phyloP scores from a whole-genome alignment of 169 alveolate species.

The Plasmodium gonderi region DNA sequence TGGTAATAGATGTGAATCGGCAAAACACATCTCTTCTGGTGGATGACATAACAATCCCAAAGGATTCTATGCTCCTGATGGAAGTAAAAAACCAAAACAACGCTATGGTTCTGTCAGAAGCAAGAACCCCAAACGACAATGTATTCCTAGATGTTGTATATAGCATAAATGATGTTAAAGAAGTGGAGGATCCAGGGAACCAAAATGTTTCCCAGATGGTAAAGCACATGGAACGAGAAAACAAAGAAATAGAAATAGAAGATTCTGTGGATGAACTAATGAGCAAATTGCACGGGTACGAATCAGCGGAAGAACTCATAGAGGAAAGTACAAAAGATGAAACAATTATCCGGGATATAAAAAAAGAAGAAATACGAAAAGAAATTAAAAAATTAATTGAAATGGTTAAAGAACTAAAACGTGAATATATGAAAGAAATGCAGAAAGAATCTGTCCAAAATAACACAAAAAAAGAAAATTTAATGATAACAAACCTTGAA shows the following conservation, averaged over 20 bases:
- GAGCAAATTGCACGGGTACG: neutral
- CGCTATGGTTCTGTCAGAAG: neutral
- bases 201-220: neutral
- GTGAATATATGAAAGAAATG: constrained; percentile 20
- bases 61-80: neutral
- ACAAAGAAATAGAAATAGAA: neutral
- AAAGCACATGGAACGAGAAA: neutral
- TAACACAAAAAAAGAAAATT: neutral
- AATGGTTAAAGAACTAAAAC: constrained; percentile 26
- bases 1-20: neutral
- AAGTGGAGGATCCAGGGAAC: neutral
- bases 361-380: constrained; percentile 5
- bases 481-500: neutral
- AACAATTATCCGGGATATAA: neutral
- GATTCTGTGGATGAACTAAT: neutral
- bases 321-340: neutral
- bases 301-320: neutral
- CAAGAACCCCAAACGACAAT: neutral
- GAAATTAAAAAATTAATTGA: constrained; percentile 43
- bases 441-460: neutral
- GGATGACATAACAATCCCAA: neutral
- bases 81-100: neutral
- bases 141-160: neutral
- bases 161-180: neutral
- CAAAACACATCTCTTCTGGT: neutral